phyloP scores from a whole-genome alignment of 306 rosid genomes.

The Delonix regia region DNA sequence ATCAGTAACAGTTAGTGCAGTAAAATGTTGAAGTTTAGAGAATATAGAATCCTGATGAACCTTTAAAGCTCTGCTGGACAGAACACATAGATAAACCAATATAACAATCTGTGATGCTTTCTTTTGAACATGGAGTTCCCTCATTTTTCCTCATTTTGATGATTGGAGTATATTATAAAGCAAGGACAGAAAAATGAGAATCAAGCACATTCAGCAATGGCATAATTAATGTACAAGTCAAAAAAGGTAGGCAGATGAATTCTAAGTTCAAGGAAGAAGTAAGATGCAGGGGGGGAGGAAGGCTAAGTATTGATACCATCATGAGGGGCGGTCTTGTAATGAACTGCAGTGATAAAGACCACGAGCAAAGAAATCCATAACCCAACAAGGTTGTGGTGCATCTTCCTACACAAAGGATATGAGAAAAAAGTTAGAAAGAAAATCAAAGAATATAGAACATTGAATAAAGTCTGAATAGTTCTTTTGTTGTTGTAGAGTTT shows the following conservation, averaged over 20 bases:
- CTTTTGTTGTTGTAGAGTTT: neutral
- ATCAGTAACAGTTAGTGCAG: neutral
- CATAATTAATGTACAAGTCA: too few relatives aligned
- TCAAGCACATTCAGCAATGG: too few relatives aligned
- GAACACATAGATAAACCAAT: neutral
- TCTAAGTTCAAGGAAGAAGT: neutral
- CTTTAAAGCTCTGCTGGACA: neutral
- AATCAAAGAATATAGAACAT: neutral
- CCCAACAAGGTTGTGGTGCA: constrained; percentile 55
- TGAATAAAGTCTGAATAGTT: neutral
- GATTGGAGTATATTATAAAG: neutral
- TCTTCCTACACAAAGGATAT: constrained; percentile 25
- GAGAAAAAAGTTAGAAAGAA: neutral
- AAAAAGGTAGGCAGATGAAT: too few relatives aligned
- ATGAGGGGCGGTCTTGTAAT: constrained; percentile 46
- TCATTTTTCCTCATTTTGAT: neutral
- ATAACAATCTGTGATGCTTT: neutral
- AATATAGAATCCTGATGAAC: neutral
- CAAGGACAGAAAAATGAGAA: neutral
- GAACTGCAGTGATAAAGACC: constrained; percentile 48
- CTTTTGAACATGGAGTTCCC: neutral
- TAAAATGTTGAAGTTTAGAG: too few relatives aligned
- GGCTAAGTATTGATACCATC: constrained; percentile 38
- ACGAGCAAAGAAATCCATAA: constrained; percentile 62
- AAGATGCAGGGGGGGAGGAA: neutral